Evolutionary conservation across 352 stramenopile species (phyloP).

Genomic region (Plasmopara muralis): DNA sequence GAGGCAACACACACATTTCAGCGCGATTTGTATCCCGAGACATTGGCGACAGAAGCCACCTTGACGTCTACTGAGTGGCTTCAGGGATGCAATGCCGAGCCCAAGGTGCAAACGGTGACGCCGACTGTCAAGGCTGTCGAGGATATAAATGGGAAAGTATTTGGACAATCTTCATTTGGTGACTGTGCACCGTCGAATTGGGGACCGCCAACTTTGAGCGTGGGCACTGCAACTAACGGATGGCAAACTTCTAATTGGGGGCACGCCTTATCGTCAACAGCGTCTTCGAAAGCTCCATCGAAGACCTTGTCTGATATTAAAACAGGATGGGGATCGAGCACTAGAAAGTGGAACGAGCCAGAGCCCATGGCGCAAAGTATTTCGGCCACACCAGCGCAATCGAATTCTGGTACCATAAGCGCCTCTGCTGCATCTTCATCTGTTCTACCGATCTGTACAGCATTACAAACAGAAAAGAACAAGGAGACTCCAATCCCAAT

Average conservation of each 20-base stretch:
- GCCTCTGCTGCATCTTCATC: background rate
- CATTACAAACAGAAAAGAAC: conserved; percentile 5
- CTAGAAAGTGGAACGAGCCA: conserved; percentile 32
- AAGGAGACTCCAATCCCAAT: conserved; percentile 7
- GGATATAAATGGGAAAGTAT: conserved; percentile 26
- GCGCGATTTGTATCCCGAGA: conserved; percentile 70
- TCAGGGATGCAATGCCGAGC: conserved; percentile 34
- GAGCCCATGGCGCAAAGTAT: conserved; percentile 10
- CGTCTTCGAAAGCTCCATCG: conserved; percentile 27
- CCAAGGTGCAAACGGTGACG: conserved; percentile 30
- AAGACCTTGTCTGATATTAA: conserved; percentile 19
- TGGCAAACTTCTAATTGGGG: conserved; percentile 27
- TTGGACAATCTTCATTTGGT: conserved; percentile 15
- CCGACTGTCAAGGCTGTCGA: conserved; percentile 19
- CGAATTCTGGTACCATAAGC: conserved; percentile 2
- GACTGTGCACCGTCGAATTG: conserved; percentile 14
- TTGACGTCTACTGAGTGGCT: conserved; percentile 40
- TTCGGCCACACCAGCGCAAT: conserved; percentile 6
- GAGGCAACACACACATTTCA: conserved; percentile 60
- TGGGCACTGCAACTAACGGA: conserved; percentile 7
- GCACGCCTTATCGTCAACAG: conserved; percentile 21
- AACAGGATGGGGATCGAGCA: conserved; percentile 25
- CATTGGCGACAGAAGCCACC: conserved; percentile 29
- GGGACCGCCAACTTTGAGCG: conserved; percentile 9
- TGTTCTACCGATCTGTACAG: background rate